These are phyloP conservation scores for Calonectria leucothoes DNA, from an alignment of 2,329 filamentous ascomycete genomes.

Conservation along the genomic window DNA sequence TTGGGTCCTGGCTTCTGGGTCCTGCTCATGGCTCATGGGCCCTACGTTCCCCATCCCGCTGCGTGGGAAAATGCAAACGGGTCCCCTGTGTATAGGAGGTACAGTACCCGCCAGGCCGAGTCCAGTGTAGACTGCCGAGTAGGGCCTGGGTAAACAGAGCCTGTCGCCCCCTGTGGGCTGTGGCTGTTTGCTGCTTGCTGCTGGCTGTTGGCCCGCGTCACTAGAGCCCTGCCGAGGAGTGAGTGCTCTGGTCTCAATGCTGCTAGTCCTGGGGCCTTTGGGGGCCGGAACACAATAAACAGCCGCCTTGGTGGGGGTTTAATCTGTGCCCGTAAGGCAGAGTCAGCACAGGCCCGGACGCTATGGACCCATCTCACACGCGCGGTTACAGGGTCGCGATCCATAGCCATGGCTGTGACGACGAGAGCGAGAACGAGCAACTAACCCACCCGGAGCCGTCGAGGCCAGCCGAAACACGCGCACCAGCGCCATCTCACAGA, in stretches of 20 bases:
- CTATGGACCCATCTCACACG: slow-evolving; percentile 1
- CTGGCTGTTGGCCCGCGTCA: neutral
- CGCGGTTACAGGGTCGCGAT: slow-evolving; percentile 1
- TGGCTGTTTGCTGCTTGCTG: neutral
- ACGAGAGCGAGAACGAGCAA: slow-evolving; percentile 2
- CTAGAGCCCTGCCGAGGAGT: neutral
- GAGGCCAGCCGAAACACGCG: neutral
- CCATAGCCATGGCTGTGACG: neutral
- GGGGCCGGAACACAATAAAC: slow-evolving; percentile 6
- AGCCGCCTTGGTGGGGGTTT: slow-evolving; percentile 7
- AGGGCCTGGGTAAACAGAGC: neutral
- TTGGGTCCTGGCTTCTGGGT: neutral
- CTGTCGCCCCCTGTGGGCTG: neutral
- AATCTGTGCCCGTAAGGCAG: slow-evolving; percentile 1
- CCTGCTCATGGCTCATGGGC: neutral
- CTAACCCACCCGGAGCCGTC: neutral
- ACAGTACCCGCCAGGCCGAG: neutral
- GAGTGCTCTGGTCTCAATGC: neutral
- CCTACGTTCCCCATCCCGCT: neutral
- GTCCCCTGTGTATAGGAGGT: neutral
- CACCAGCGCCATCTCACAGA: neutral
- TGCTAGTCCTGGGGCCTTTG: neutral
- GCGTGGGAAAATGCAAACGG: slow-evolving; percentile 1
- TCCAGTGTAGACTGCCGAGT: neutral
- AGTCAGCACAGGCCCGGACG: neutral